Evolutionary conservation across 768 basidiomycete genomes (phyloP), one percentile per base, ranked within the genome.

Genomic region (Daedaleopsis nitida): DNA sequence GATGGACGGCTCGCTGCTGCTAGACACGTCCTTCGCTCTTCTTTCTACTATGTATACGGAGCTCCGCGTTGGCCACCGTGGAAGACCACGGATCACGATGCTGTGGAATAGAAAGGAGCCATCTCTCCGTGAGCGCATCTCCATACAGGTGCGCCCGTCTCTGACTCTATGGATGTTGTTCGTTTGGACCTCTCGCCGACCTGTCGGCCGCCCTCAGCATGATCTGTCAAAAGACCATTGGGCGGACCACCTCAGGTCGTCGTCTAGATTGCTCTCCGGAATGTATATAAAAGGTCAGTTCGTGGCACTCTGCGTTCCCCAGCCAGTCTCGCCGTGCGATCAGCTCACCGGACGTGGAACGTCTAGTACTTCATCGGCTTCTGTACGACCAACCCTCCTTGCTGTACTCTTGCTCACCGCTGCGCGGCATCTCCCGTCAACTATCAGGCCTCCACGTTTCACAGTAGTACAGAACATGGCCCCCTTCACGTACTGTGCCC

Each of bases 281-380:
- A 17, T 19, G 5, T 9, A 17, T 45, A 45, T 45, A 45, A n/a
- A n/a, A 45, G 44, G 14, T n/a, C 5, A 17, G 8, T 8, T 17
- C 17, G 44, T 21, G 17, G 14, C 44, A 10, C 9, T 19, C 44
- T 32, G 44, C 21, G 44, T 17, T 45, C 44, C 44, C 44, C 44
- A 45, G 44, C 44, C 44, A 62, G 56, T 57, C 56, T 62, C 56
- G 55, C 56, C 58, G 61, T n/a, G 60, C 60, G 60, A 34, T 55
- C 61, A 55, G 61, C 61, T 62, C 61, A 57, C 49, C n/a, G 57
- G 57, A 53, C 62, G 62, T 63, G 16, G 62, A 63, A 63, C 62
- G 57, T 63, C 62, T 44, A 45, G 61, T 19, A n/a, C 3, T 38
- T 55, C 59, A 44, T 34, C 52, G 13, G 45, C 21, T 7, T 7